phyloP scores from a whole-genome alignment of 106 monocot genomes.

The Apostasia shenzhenica region DNA sequence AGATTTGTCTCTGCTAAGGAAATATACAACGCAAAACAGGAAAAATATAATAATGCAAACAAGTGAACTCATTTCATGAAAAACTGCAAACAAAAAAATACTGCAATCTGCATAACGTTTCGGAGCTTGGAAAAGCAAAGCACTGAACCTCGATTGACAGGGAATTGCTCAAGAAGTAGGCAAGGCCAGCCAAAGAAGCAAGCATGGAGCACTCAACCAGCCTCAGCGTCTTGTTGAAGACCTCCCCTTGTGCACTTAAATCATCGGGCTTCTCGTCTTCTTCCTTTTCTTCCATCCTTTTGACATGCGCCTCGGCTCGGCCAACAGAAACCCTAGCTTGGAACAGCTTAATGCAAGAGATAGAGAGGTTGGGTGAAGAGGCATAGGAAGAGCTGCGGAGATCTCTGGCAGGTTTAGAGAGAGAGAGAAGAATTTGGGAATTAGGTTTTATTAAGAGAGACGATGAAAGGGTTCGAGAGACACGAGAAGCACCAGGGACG shows the following conservation, averaged over 20 bases:
- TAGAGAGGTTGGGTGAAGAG: neutral
- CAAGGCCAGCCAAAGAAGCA: slow-evolving; percentile 75
- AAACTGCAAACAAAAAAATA: no score
- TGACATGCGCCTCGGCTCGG: neutral
- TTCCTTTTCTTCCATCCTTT: neutral
- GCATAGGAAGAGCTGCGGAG: neutral
- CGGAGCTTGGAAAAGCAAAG: neutral
- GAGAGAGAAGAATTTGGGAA: neutral
- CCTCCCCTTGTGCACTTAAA: slow-evolving; percentile 47
- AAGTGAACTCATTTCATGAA: no score
- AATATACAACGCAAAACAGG: no score
- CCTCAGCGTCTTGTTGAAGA: slow-evolving; percentile 62
- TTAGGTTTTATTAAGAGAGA: neutral
- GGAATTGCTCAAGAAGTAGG: slow-evolving; percentile 86
- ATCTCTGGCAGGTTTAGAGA: neutral
- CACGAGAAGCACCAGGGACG: neutral
- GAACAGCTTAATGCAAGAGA: neutral
- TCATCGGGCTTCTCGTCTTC: slow-evolving; percentile 19
- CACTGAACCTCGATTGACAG: slow-evolving; percentile 74
- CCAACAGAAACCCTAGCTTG: slow-evolving; percentile 8
- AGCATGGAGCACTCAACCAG: slow-evolving; percentile 99
- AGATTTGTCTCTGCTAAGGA: no score
- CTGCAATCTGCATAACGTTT: no score
- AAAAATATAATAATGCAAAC: no score
- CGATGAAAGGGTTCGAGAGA: neutral